Conservation (phyloP, 108 stramenopile genomes). For the Hondaea fermentalgiana region DNA sequence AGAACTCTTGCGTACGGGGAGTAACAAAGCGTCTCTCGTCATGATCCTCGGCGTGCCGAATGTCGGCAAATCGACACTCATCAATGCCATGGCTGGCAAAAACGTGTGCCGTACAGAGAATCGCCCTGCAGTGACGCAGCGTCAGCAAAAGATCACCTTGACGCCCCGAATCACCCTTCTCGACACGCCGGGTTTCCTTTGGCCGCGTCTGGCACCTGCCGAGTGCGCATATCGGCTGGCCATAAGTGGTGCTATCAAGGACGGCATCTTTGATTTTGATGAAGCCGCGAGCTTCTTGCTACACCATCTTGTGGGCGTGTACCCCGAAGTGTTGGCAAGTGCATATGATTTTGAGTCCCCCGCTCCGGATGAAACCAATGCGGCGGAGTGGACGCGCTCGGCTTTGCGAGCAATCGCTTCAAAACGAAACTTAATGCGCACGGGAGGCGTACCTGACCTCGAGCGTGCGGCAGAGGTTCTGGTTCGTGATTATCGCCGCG, state of each 20-base stretch:
- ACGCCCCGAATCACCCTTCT: background rate
- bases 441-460: background rate
- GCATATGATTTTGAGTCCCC: background rate
- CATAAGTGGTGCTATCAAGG: background rate
- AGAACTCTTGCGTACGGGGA: background rate
- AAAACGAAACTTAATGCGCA: background rate
- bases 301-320: background rate
- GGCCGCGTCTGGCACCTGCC: background rate
- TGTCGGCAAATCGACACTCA: background rate
- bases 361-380: background rate
- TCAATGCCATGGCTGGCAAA: background rate
- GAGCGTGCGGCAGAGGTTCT: background rate
- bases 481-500: background rate
- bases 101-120: background rate
- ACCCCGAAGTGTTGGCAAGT: background rate
- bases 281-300: background rate
- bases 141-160: background rate
- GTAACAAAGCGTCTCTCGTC: background rate
- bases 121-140: background rate
- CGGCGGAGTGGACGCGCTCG: background rate
- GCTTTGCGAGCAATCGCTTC: background rate
- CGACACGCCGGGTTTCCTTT: background rate
- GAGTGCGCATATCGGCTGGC: background rate
- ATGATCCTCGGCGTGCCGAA: constrained; percentile 1
- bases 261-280: background rate